Percentiles rank a stretch among this genome's conserved stretches.
Conservation (phyloP, 192 early-diverging fungal genomes). For the Coemansia sp. region DNA sequence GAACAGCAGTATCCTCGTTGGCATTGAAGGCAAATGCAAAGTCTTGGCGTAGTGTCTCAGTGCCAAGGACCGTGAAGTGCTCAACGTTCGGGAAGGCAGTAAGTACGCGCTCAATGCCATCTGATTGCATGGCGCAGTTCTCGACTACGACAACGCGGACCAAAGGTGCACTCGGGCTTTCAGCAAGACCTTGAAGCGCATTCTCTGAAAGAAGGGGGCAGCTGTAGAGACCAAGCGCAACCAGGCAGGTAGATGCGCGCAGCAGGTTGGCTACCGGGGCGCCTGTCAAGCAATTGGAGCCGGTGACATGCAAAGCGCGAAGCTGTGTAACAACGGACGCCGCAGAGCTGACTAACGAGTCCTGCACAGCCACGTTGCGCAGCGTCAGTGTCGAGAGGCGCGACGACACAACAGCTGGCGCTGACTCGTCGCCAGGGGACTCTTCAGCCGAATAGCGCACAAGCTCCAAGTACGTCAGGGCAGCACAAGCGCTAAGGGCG, state of each 20-base stretch:
- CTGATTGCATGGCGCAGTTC: slow-evolving; percentile 46
- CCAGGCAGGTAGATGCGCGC: slow-evolving; percentile 18
- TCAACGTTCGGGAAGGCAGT: slow-evolving; percentile 24
- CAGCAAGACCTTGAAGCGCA: slow-evolving; percentile 21
- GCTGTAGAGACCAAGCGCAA: slow-evolving; percentile 32
- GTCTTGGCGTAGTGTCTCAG: slow-evolving; percentile 38
- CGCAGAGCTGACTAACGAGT: slow-evolving; percentile 20
- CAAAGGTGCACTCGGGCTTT: slow-evolving; percentile 23
- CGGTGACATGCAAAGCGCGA: slow-evolving; percentile 36
- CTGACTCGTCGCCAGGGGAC: neutral
- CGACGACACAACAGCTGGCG: slow-evolving; percentile 18
- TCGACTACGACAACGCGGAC: slow-evolving; percentile 29
- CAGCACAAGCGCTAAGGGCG: slow-evolving; percentile 6
- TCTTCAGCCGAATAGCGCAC: slow-evolving; percentile 25
- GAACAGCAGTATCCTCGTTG: neutral
- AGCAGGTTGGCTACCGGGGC: slow-evolving; percentile 19
- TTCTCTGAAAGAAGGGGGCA: slow-evolving; percentile 24
- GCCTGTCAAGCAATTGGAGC: slow-evolving; percentile 24
- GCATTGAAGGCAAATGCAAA: slow-evolving; percentile 25
- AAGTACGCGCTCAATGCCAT: slow-evolving; percentile 33
- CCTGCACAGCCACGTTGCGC: slow-evolving; percentile 29
- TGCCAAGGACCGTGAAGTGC: slow-evolving; percentile 31
- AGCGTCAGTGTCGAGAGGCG: slow-evolving; percentile 24
- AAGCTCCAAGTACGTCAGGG: slow-evolving; percentile 37
- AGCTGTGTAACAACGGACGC: slow-evolving; percentile 16